Evolutionary conservation across 768 basidiomycete species (phyloP), one percentile per base, ranked within the genome.

Genomic region (Cystofilobasidium bisporidii): DNA sequence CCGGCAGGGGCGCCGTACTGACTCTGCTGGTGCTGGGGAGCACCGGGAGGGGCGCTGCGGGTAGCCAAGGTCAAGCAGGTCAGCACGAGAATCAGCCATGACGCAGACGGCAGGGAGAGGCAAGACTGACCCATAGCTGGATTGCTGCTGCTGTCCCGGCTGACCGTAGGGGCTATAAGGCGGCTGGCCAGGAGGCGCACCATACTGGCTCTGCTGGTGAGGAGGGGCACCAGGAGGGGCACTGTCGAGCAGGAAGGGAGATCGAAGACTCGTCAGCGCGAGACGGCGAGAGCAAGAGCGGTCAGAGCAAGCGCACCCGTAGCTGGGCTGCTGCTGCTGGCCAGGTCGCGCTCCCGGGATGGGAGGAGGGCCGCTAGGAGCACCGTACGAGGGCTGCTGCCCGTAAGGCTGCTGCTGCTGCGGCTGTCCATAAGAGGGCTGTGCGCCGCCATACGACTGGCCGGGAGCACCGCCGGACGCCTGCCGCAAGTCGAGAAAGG

Each of bases 1-100:
- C 65, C 65, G 18, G 58, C 26, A 41, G 65, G 65, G 59, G 64
- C 43, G 56, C 64, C 64, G 64, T 65, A 65, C 55, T 65, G 64
- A 11, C 41, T 14, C 36, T 58, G 43, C 64, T 64, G 63, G 28
- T 63, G 61, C 47, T 30, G 63, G 22, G 63, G 63, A 9, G 6
- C 18, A 18, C 45, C 45, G 45, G 17, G 45, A 6, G 18, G 18
- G 20, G 18, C 45, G 6, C n/a, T 18, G n/a, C 45, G 6, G 45
- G 18, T 18, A 18, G 17, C 9, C 45, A 36, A 36, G 36, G 36
- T 12, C 6, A 5, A 36, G 36, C 36, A 12, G 36, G 36, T 36
- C 36, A 36, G 36, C 36, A n/a, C 36, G 36, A 12, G 36, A 12
- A 36, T 40, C 60, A 32, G 59, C 17, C n/a, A 9, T 11, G 12